phyloP scores from a whole-genome alignment of 768 basidiomycete genomes.

The Termitomyces sp. region DNA sequence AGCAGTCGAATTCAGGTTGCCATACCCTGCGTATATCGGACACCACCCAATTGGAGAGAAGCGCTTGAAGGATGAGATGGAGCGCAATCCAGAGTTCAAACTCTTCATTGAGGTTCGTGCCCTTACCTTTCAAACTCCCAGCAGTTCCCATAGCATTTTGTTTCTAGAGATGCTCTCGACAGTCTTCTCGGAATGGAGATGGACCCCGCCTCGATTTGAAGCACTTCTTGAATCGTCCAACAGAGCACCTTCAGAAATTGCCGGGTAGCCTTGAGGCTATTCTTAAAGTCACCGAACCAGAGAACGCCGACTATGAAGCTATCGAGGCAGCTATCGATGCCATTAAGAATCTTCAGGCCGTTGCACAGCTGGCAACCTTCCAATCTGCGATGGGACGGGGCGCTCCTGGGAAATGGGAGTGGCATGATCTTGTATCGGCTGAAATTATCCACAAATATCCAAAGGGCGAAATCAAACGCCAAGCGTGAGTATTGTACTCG shows the following conservation, averaged over 20 bases:
- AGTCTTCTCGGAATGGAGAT: conserved; percentile 33
- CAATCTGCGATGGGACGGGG: conserved; percentile 87
- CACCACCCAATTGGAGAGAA: conserved; percentile 84
- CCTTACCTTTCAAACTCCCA: background rate
- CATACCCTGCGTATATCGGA: conserved; percentile 83
- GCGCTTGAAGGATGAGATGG: conserved; percentile 80
- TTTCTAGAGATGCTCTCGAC: conserved; percentile 37
- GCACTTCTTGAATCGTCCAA: conserved; percentile 72
- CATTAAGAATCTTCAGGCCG: conserved; percentile 75
- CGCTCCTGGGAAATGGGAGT: conserved; percentile 76
- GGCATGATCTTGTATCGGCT: conserved; percentile 80
- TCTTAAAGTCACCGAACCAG: conserved; percentile 72
- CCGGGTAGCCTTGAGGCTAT: conserved; percentile 85
- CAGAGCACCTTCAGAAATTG: conserved; percentile 80
- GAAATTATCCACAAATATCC: conserved; percentile 57
- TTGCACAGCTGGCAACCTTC: conserved; percentile 85
- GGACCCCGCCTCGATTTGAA: conserved; percentile 57
- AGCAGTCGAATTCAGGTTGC: conserved; percentile 81
- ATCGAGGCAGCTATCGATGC: conserved; percentile 79
- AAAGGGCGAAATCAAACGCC: conserved; percentile 78
- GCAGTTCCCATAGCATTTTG: background rate
- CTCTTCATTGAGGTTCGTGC: conserved; percentile 77
- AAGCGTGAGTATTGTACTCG: conserved; percentile 55
- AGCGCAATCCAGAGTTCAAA: conserved; percentile 74
- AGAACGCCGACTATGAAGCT: conserved; percentile 80